These are phyloP conservation scores for Pisolithus thermaeus DNA, from an alignment of 1,284 basidiomycete genomes.

Conservation along the genomic window DNA sequence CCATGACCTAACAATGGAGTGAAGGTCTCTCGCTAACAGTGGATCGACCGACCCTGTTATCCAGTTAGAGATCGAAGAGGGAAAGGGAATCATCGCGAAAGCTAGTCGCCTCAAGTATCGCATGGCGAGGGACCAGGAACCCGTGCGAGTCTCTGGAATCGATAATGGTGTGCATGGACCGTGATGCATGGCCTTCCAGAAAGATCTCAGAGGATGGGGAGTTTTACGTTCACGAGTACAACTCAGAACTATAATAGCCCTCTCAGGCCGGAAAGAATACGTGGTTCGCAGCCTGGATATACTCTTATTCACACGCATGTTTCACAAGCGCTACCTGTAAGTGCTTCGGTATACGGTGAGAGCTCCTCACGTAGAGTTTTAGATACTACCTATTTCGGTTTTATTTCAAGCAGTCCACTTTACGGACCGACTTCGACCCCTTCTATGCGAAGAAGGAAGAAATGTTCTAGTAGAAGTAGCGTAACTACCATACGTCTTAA, in stretches of 20 bases:
- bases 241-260: slow-evolving; percentile 58
- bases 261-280: slow-evolving; percentile 51
- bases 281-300: slow-evolving; percentile 56
- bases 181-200: slow-evolving; percentile 33
- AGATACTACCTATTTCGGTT: slow-evolving; percentile 85
- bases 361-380: neutral
- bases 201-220: slow-evolving; percentile 71
- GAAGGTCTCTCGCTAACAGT: slow-evolving; percentile 5
- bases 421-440: slow-evolving; percentile 85
- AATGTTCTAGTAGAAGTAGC: slow-evolving; percentile 80
- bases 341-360: slow-evolving; percentile 13
- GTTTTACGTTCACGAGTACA: slow-evolving; percentile 63
- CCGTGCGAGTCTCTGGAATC: slow-evolving; percentile 52
- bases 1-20: slow-evolving; percentile 35
- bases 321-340: slow-evolving; percentile 57
- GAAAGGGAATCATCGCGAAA: slow-evolving; percentile 70
- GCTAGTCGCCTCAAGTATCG: slow-evolving; percentile 81
- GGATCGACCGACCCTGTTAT: slow-evolving; percentile 11
- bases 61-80: slow-evolving; percentile 50
- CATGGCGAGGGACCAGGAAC: slow-evolving; percentile 68
- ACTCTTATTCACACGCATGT: neutral
- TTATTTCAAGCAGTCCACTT: slow-evolving; percentile 62
- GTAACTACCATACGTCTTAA: slow-evolving; percentile 72
- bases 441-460: slow-evolving; percentile 80
- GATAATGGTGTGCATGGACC: neutral